Evolutionary conservation across 108 stramenopile species (phyloP), one percentile per base, ranked within the genome.

Genomic region (Discostella stelligeroides): DNA sequence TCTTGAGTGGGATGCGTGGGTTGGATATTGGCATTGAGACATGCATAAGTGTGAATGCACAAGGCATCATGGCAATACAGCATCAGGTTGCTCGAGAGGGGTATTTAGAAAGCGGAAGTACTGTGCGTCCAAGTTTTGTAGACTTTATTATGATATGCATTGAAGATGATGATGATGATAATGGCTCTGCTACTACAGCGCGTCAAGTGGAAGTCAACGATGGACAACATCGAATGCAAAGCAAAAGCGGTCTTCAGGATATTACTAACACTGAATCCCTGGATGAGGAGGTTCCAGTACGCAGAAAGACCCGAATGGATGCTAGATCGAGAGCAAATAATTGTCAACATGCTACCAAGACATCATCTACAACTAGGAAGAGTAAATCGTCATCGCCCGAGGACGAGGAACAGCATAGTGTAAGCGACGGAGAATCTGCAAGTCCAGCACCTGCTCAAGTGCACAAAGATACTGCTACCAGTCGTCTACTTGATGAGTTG

Each of bases 11-110:
- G 18, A 82, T 89, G 78, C 66, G 81, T 13, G 88, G 85, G 58
- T 56, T 89, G 43, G 88, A 89, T 41, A 80, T 85, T 46, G 86
- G 84, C 18, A 49, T 76, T 50, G 88, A 89, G 67, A 84, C 86
- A 20, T 87, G 86, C 61, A 80, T 89, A n/a, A 85, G 82, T 41
- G 79, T 89, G 40, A 89, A 87, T 76, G 37, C 65, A 17, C 69
- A 77, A 37, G 88, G 88, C 10, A 89, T 89, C 80, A 84, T 89
- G 75, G 88, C 88, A 18, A 86, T 89, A 53, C 88, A 89, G 65
- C 88, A 89, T 73, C 86, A 89, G 60, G 69, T 85, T 27, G 49
- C 80, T 3, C 71, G 60, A 25, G 64, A 78, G 38, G 63, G 34
- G 5, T 60, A 49, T 55, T 14, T 21, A 20, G 66, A 70, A 27